Conservation (phyloP, 495 filamentous ascomycete species). For the Xylaria nigripes region DNA sequence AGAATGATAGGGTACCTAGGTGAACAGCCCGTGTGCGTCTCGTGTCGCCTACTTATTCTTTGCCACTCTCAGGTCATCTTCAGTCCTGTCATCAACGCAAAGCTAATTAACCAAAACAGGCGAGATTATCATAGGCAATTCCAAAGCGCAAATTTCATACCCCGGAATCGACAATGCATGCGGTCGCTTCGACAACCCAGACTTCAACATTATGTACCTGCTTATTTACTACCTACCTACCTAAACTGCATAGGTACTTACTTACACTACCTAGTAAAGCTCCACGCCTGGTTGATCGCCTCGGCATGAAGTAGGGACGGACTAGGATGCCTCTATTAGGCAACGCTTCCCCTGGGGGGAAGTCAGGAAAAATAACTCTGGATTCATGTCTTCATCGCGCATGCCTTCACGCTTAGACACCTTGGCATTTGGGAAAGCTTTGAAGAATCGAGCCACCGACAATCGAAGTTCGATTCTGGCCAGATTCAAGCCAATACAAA, state of each 20-base stretch:
- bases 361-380: slow-evolving; percentile 2
- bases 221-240: too few relatives aligned
- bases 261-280: too few relatives aligned
- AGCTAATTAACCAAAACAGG: neutral
- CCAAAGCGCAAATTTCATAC: too few relatives aligned
- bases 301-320: neutral
- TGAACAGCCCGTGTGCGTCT: neutral
- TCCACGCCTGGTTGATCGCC: too few relatives aligned
- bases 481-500: slow-evolving; percentile 11
- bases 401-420: slow-evolving; percentile 5
- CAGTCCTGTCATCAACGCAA: neutral
- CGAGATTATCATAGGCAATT: too few relatives aligned
- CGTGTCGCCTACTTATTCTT: neutral
- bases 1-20: too few relatives aligned
- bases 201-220: too few relatives aligned
- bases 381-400: slow-evolving; percentile 7
- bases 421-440: slow-evolving; percentile 7
- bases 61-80: neutral
- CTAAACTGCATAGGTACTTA: too few relatives aligned
- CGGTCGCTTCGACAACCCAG: too few relatives aligned
- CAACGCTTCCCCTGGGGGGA: slow-evolving; percentile 4
- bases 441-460: slow-evolving; percentile 9
- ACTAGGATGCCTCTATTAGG: slow-evolving; percentile 2
- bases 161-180: too few relatives aligned
- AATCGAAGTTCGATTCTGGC: slow-evolving; percentile 10